Conservation (phyloP, 257 asterid species). For the Salvia miltiorrhiza region DNA sequence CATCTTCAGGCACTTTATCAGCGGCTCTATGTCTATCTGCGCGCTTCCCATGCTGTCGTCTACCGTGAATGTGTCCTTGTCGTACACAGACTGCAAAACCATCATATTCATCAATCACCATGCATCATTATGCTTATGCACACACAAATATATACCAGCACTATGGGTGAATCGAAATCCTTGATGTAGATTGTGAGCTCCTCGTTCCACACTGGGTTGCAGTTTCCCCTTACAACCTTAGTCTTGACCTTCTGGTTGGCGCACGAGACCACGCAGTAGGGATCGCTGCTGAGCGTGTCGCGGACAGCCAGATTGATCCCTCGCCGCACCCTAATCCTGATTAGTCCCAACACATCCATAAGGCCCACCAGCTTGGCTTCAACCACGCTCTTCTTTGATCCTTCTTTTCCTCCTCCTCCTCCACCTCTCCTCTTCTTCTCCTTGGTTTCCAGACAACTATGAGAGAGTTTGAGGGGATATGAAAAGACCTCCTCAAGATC, state of each 20-base stretch:
- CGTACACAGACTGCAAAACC: constrained; percentile 50
- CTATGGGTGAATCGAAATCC: constrained; percentile 52
- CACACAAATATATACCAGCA: constrained; percentile 34
- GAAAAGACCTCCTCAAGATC: constrained; percentile 25
- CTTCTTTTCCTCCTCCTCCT: background rate
- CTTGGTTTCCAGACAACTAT: background rate
- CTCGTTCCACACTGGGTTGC: constrained; percentile 81
- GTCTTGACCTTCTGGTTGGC: constrained; percentile 71
- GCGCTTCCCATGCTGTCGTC: constrained; percentile 85
- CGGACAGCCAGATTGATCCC: constrained; percentile 82
- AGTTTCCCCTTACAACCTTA: constrained; percentile 50
- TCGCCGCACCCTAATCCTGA: constrained; percentile 50
- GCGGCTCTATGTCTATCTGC: constrained; percentile 44
- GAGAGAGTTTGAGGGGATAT: constrained; percentile 11
- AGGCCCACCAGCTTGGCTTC: background rate
- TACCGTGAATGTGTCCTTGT: constrained; percentile 71
- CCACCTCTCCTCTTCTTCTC: background rate
- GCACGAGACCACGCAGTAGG: constrained; percentile 61
- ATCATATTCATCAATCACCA: background rate
- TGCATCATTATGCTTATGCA: too few relatives aligned
- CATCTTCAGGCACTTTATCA: constrained; percentile 50
- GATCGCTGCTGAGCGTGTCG: constrained; percentile 73
- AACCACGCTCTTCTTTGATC: background rate
- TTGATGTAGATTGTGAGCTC: constrained; percentile 61
- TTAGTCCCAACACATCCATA: constrained; percentile 54